Conservation (phyloP, 768 basidiomycete genomes). For the Xerocomus spinulosus region DNA sequence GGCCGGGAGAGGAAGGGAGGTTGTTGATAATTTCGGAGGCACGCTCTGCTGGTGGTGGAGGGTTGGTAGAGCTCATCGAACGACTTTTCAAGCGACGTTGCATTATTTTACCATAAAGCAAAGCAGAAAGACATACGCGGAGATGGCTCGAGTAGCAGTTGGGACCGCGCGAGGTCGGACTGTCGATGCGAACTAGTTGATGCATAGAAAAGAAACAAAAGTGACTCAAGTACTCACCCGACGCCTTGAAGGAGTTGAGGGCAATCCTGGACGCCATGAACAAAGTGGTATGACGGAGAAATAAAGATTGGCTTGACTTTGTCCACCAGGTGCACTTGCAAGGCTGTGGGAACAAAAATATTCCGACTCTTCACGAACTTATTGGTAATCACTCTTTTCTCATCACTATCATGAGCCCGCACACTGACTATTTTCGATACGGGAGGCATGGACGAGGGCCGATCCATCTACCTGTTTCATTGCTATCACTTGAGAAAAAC, state of each 20-base stretch:
- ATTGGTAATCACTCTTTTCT: constrained; percentile 6
- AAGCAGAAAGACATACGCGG: constrained; percentile 39
- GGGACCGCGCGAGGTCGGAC: constrained; percentile 55
- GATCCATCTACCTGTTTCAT: no score
- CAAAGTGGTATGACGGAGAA: no score
- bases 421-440: no score
- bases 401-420: background rate
- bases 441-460: no score
- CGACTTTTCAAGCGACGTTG: constrained; percentile 42
- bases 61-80: constrained; percentile 53
- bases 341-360: constrained; percentile 30
- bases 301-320: no score
- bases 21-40: constrained; percentile 89
- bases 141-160: constrained; percentile 41
- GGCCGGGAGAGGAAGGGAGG: constrained; percentile 75
- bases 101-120: constrained; percentile 2
- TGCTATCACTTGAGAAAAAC: background rate
- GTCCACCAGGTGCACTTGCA: constrained; percentile 7
- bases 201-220: background rate
- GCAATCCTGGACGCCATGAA: constrained; percentile 71
- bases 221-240: constrained; percentile 37
- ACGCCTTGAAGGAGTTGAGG: constrained; percentile 57
- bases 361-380: constrained; percentile 28
- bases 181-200: constrained; percentile 20
- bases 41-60: constrained; percentile 76